Evolutionary conservation across 148 eudicot genomes (phyloP).

Genomic region (Silene latifolia): DNA sequence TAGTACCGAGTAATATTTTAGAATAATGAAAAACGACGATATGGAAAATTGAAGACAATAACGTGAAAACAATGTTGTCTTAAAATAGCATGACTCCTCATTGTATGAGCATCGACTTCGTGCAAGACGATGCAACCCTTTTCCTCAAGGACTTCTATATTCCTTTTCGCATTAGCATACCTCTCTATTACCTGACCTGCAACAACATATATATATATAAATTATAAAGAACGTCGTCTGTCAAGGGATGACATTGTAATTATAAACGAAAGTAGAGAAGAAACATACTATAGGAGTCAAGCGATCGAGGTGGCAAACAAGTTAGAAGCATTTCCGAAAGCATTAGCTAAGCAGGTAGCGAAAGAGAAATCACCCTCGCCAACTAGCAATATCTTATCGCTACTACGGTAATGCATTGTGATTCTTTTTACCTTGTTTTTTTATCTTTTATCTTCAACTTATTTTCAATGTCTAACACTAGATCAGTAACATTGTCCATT

Average conservation of each 20-base stretch:
- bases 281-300: neutral
- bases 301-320: constrained; percentile 14
- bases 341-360: constrained; percentile 2
- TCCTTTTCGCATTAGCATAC: neutral
- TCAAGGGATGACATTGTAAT: no score
- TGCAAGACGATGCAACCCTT: constrained; percentile 23
- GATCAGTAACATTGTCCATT: no score
- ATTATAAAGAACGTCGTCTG: no score
- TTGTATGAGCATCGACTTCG: constrained; percentile 21
- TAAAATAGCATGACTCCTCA: constrained; percentile 7
- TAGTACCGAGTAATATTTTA: no score
- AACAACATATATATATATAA: no score
- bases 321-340: constrained; percentile 8
- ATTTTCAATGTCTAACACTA: no score
- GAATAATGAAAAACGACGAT: no score
- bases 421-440: no score
- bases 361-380: constrained; percentile 25
- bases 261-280: no score
- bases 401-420: constrained; percentile 16
- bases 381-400: constrained; percentile 13
- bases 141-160: constrained; percentile 4
- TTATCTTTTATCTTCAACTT: no score
- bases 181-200: neutral
- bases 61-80: constrained; percentile 10
- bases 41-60: constrained; percentile 38